Percentiles rank a stretch among this genome's conserved stretches.
phyloP scores from a whole-genome alignment of 2,329 filamentous ascomycete genomes.

The Ambrosiella cleistominuta region DNA sequence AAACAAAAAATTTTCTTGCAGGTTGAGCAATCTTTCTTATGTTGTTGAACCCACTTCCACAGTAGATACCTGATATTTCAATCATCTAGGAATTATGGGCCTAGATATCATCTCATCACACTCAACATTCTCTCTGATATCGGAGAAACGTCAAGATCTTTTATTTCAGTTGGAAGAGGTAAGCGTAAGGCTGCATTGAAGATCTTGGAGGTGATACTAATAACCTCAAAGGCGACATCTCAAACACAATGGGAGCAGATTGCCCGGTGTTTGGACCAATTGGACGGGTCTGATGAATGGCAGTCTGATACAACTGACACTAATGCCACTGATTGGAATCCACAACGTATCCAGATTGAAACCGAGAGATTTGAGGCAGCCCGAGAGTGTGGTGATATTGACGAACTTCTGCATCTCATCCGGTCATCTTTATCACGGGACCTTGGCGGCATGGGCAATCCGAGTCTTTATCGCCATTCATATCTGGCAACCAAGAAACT shows the following conservation, averaged over 20 bases:
- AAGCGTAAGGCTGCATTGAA: background rate
- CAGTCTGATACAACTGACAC: constrained; percentile 33
- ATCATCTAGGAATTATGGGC: no score
- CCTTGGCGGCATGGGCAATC: constrained; percentile 71
- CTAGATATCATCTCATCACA: no score
- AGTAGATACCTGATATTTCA: no score
- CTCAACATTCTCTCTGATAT: no score
- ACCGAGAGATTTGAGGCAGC: constrained; percentile 59
- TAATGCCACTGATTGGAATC: constrained; percentile 47
- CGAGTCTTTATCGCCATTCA: constrained; percentile 65
- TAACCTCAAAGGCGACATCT: constrained; percentile 38
- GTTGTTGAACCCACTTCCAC: no score
- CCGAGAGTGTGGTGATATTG: constrained; percentile 51
- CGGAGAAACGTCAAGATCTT: background rate
- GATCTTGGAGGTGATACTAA: background rate
- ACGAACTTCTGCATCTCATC: constrained; percentile 61
- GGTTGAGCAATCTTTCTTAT: no score
- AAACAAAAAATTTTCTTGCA: no score
- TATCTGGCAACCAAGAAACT: constrained; percentile 73
- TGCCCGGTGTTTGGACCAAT: constrained; percentile 56
- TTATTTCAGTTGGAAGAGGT: constrained; percentile 6
- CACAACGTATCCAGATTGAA: constrained; percentile 48
- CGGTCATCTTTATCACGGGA: constrained; percentile 66
- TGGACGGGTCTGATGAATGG: constrained; percentile 72
- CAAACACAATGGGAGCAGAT: constrained; percentile 58